phyloP scores from a whole-genome alignment of 2,329 filamentous ascomycete genomes.

The Exserohilum turcica region DNA sequence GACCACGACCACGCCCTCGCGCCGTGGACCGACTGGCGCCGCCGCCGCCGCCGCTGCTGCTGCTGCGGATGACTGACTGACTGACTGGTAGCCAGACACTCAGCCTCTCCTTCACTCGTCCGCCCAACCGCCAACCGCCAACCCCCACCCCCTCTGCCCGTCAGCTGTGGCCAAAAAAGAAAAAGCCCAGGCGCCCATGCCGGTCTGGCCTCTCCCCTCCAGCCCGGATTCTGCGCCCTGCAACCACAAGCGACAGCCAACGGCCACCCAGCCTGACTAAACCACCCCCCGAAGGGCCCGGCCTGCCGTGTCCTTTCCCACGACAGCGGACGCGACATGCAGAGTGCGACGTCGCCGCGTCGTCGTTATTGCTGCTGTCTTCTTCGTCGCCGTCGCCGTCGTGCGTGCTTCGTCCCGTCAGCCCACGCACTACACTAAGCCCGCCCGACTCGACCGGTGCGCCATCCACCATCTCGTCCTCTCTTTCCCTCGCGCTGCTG shows the following conservation, averaged over 20 bases:
- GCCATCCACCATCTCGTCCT: constrained; percentile 27
- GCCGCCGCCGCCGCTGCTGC: too few species aligned
- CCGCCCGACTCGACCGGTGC: too few species aligned
- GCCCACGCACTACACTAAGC: not conserved
- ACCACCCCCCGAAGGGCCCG: constrained; percentile 18
- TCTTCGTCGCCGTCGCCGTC: constrained; percentile 11
- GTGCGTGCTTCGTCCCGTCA: constrained; percentile 14
- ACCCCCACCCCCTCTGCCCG: not conserved
- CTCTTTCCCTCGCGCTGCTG: constrained; percentile 24
- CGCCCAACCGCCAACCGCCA: too few species aligned
- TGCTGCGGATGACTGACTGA: not conserved
- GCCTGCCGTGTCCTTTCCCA: constrained; percentile 11
- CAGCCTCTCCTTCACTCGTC: too few species aligned
- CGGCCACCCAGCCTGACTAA: constrained; percentile 12
- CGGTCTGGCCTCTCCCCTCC: not conserved
- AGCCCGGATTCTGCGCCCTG: constrained; percentile 13
- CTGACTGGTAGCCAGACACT: not conserved
- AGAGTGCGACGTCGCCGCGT: constrained; percentile 9
- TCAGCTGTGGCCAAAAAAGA: not conserved
- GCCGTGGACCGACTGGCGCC: too few species aligned
- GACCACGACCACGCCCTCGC: too few species aligned
- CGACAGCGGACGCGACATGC: constrained; percentile 16
- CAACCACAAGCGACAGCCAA: constrained; percentile 10
- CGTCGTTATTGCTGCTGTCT: constrained; percentile 1
- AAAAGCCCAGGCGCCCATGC: not conserved